phyloP scores from a whole-genome alignment of 352 stramenopile species.

The Globisporangium nodosum region DNA sequence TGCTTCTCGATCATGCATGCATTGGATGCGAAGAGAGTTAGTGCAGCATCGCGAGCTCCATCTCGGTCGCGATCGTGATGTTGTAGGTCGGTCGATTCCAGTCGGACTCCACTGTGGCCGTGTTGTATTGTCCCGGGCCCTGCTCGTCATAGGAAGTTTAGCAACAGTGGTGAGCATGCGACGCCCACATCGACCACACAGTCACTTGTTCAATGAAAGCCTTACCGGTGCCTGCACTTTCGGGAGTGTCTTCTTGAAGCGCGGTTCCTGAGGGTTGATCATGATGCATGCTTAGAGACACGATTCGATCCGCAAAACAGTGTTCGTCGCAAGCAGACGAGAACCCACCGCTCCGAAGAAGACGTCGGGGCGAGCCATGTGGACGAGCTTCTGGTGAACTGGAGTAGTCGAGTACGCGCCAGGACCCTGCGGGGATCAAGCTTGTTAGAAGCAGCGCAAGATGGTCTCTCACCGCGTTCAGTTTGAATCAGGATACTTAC shows the following conservation, averaged over 20 bases:
- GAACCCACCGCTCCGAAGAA: slow-evolving; percentile 54
- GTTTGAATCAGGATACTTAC: slow-evolving; percentile 20
- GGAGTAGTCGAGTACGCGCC: slow-evolving; percentile 43
- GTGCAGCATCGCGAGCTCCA: slow-evolving; percentile 68
- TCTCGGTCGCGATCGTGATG: slow-evolving; percentile 82
- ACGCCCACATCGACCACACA: not conserved
- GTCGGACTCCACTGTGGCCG: slow-evolving; percentile 57
- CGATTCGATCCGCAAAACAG: not conserved
- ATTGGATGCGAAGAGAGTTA: not conserved
- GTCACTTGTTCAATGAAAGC: not conserved
- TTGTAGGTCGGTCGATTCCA: slow-evolving; percentile 88
- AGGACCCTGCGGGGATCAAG: slow-evolving; percentile 29
- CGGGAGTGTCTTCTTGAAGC: slow-evolving; percentile 57
- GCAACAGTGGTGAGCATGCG: not conserved
- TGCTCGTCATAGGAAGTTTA: slow-evolving; percentile 12
- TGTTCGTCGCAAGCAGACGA: not conserved
- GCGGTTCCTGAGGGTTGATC: slow-evolving; percentile 36
- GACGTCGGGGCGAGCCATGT: slow-evolving; percentile 62
- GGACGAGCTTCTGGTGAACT: slow-evolving; percentile 43
- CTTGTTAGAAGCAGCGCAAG: not conserved
- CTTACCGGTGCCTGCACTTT: slow-evolving; percentile 53
- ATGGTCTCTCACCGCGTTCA: not conserved
- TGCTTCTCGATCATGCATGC: no score
- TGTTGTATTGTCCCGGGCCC: slow-evolving; percentile 75
- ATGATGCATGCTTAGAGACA: not conserved